These are phyloP conservation scores for Marasmius tenuissimus DNA, from an alignment of 1,284 basidiomycete genomes.

Conservation along the genomic window DNA sequence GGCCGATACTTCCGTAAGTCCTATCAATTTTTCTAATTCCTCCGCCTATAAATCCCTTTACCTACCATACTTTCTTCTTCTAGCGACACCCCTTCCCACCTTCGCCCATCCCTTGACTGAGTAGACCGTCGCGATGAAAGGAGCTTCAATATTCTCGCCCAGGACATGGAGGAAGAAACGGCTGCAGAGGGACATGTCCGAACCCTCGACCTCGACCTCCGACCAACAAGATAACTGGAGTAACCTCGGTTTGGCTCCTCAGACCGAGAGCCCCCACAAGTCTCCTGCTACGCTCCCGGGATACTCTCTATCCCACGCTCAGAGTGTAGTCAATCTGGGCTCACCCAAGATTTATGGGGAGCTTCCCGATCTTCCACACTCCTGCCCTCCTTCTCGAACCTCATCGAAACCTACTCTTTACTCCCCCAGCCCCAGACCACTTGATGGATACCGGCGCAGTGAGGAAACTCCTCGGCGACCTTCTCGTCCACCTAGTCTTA, in stretches of 20 bases:
- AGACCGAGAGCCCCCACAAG: no score
- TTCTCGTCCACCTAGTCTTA: conserved; percentile 27
- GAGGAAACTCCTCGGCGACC: conserved; percentile 21
- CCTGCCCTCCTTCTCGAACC: not conserved
- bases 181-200: not conserved
- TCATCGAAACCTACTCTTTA: not conserved
- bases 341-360: not conserved
- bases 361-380: not conserved
- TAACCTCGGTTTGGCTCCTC: no score
- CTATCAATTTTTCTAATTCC: not conserved
- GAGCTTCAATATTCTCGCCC: conserved; percentile 7
- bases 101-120: not conserved
- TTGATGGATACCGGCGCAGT: not conserved
- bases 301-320: not conserved
- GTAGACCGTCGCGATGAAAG: conserved; percentile 5
- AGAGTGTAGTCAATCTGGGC: not conserved
- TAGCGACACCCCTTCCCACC: not conserved
- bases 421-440: not conserved
- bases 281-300: not conserved
- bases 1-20: not conserved
- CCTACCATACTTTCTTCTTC: not conserved
- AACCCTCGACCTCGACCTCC: not conserved
- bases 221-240: not conserved
- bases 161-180: conserved; percentile 10
- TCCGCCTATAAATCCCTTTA: not conserved